Conservation (phyloP, 768 basidiomycete genomes). For the Boletus tylopilopsis region DNA sequence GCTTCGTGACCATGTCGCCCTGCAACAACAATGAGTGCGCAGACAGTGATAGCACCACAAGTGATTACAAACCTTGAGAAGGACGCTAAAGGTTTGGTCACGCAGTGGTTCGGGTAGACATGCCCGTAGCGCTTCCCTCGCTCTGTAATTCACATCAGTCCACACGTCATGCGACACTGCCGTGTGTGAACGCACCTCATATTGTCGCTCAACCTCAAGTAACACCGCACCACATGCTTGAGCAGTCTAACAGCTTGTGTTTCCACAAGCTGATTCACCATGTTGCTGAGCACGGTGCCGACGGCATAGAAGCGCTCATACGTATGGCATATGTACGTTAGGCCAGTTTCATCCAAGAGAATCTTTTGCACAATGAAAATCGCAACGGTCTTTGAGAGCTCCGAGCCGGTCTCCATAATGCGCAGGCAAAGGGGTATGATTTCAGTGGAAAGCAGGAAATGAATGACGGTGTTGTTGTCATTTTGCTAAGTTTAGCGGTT, state of each 20-base stretch:
- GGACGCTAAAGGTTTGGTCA: slow-evolving; percentile 86
- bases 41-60: neutral
- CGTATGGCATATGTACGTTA: slow-evolving; percentile 99
- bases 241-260: slow-evolving; percentile 94
- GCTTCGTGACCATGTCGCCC: slow-evolving; percentile 98
- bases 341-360: slow-evolving; percentile 92
- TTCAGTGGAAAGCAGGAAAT: slow-evolving; percentile 97
- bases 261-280: slow-evolving; percentile 98
- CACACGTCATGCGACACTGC: slow-evolving; percentile 1
- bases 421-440: slow-evolving; percentile 98
- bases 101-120: slow-evolving; percentile 94
- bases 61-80: slow-evolving; percentile 69
- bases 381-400: slow-evolving; percentile 97
- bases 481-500: slow-evolving; percentile 70
- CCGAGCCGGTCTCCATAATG: slow-evolving; percentile 99
- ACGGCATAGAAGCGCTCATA: slow-evolving; percentile 99
- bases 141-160: slow-evolving; percentile 45
- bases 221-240: slow-evolving; percentile 98
- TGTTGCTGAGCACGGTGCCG: slow-evolving; percentile 96
- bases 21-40: slow-evolving; percentile 29
- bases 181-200: slow-evolving; percentile 57
- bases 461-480: slow-evolving; percentile 98
- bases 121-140: slow-evolving; percentile 91
- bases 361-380: slow-evolving; percentile 99
- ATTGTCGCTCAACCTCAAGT: slow-evolving; percentile 93